These are phyloP conservation scores for Lycium barbarum DNA, from an alignment of 257 asterid genomes.

Conservation along the genomic window DNA sequence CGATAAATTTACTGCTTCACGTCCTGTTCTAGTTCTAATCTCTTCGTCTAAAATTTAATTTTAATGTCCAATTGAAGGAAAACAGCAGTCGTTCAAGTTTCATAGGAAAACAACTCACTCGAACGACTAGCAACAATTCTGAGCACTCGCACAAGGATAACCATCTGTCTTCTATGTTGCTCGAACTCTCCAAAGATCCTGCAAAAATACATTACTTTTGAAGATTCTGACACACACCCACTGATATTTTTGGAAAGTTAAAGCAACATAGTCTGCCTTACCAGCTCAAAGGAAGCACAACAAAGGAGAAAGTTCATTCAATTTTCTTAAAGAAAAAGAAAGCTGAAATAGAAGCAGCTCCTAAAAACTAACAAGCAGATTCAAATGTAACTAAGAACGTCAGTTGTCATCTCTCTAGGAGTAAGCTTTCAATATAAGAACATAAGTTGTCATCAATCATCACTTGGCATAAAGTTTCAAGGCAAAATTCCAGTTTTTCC, in stretches of 20 bases:
- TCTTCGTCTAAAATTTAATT: neutral
- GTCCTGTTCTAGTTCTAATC: neutral
- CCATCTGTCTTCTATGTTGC: neutral
- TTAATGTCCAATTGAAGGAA: neutral
- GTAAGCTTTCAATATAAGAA: constrained; percentile 1
- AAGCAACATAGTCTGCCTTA: neutral
- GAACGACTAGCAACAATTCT: neutral
- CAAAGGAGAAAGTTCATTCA: neutral
- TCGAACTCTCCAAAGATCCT: neutral
- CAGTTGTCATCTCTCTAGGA: neutral
- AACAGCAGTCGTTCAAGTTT: neutral
- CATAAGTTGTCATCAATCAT: neutral
- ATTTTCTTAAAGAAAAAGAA: neutral
- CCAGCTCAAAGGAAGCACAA: constrained; percentile 8
- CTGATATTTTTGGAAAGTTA: neutral
- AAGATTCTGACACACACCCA: neutral
- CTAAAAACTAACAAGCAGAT: neutral
- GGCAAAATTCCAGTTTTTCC: neutral
- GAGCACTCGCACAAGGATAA: neutral
- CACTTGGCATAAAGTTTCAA: neutral
- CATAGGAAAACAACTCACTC: neutral
- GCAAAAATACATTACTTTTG: neutral
- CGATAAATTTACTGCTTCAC: neutral
- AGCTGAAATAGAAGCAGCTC: constrained; percentile 15
- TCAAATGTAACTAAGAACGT: neutral